Evolutionary conservation across 2,329 filamentous ascomycete species (phyloP), one percentile per base, ranked within the genome.

Genomic region (Cercospora zeina): DNA sequence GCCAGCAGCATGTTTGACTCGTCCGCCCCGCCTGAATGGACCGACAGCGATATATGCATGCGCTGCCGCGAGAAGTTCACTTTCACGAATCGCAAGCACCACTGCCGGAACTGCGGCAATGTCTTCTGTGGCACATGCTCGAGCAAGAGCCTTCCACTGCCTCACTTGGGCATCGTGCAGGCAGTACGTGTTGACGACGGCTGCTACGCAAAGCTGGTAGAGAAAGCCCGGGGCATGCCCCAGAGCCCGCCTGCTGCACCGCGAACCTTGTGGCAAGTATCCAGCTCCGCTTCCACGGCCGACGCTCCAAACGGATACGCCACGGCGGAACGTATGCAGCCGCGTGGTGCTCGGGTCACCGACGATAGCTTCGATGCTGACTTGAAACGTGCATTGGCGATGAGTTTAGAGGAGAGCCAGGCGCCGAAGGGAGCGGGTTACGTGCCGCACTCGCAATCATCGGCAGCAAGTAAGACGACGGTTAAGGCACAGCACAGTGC

Each of bases 1-100:
- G 85, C 93, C n/a, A 96, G 91, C 77, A 97, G 89, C 77, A 99
- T 99, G 93, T 86, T 97, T 68, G 93, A 99, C 75, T 97, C 92
- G 74, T 96, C 89, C 72, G 95, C 95, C 88, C 95, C 95, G 9
- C 95, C 95, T 0, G 95, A 99, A 78, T 99, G 95, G 95, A 87
- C 88, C 55, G 95, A 99, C 77, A 97, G 93, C 10, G 95, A 99
- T 72, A 93, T 99, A 33, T 99, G 95, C 76, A 97, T 99, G 92
- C 89, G 95, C 74, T 99, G 95, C 76, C 87, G 95, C 69, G 97
- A 93, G 11, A 79, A 91, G 16, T 99, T 99, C 72, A 97, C 91
- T 53, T 97, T 99, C 73, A 99, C 93, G 60, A 99, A 99, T 76
- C 88, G 95, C 72, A 99, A 97, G 75, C 95, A 99, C 74, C 95